Evolutionary conservation across 2,329 filamentous ascomycete species (phyloP).

Genomic region (Curvularia sp.): DNA sequence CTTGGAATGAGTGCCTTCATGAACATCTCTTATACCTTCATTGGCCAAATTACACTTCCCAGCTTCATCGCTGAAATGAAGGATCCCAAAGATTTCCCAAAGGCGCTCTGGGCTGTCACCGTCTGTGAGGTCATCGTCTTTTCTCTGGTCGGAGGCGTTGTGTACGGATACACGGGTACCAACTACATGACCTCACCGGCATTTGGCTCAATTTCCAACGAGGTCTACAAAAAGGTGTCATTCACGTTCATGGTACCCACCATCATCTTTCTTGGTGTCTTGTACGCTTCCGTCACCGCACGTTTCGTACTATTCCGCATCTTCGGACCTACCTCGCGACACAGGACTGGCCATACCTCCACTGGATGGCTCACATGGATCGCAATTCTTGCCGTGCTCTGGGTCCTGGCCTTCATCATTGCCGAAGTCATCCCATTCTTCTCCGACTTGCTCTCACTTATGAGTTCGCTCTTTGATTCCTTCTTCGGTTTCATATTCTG

Average conservation of each 20-base stretch:
- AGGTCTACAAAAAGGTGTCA: slow-evolving; percentile 81
- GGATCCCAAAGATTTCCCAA: slow-evolving; percentile 81
- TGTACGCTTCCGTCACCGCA: slow-evolving; percentile 89
- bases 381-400: slow-evolving; percentile 74
- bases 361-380: slow-evolving; percentile 83
- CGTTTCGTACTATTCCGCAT: slow-evolving; percentile 92
- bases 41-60: slow-evolving; percentile 91
- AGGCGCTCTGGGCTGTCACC: slow-evolving; percentile 89
- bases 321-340: slow-evolving; percentile 74
- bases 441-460: slow-evolving; percentile 73
- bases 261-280: slow-evolving; percentile 86
- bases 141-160: slow-evolving; percentile 77
- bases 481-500: slow-evolving; percentile 97
- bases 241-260: slow-evolving; percentile 98
- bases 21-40: slow-evolving; percentile 96
- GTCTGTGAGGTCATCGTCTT: slow-evolving; percentile 88
- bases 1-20: slow-evolving; percentile 85
- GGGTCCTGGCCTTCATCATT: slow-evolving; percentile 91
- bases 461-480: slow-evolving; percentile 90
- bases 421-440: slow-evolving; percentile 95
- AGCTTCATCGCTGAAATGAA: slow-evolving; percentile 97
- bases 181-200: slow-evolving; percentile 89
- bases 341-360: slow-evolving; percentile 81
- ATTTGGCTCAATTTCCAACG: slow-evolving; percentile 80
- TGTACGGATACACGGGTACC: slow-evolving; percentile 87